A percentile compares a stretch with the other conserved stretches of the same genome.
Conservation (phyloP, 192 early-diverging fungal species). For the Rhizoclosmatium sp. region DNA sequence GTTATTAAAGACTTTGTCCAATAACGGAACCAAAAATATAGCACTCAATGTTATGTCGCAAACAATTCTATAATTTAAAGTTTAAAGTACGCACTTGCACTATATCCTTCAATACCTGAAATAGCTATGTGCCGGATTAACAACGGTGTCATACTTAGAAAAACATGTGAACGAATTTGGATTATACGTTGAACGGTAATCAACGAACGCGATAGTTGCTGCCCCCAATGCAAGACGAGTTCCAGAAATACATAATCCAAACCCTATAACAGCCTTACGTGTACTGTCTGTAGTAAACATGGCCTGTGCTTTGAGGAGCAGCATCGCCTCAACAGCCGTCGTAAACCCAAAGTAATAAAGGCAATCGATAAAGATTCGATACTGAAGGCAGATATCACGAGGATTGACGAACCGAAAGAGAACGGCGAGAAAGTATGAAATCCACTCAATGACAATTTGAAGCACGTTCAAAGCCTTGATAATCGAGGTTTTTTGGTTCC, state of each 20-base stretch:
- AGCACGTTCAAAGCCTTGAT: background rate
- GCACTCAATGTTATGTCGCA: background rate
- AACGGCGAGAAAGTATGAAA: slow-evolving; percentile 1
- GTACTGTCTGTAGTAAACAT: background rate
- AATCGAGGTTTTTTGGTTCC: background rate
- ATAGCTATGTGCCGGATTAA: background rate
- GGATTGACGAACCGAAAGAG: slow-evolving; percentile 1
- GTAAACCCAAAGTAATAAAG: background rate
- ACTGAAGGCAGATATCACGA: background rate
- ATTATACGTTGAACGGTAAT: background rate
- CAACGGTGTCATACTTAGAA: background rate
- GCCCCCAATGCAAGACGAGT: background rate
- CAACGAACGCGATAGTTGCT: background rate
- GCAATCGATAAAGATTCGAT: background rate
- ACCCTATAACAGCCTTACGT: background rate
- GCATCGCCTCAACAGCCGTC: background rate
- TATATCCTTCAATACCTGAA: background rate
- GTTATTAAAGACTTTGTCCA: background rate
- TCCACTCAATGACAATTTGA: background rate
- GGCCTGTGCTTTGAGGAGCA: slow-evolving; percentile 4
- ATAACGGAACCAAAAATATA: background rate
- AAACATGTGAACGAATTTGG: background rate
- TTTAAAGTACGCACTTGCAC: background rate
- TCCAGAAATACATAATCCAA: background rate
- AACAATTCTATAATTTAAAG: background rate